Evolutionary conservation across 768 basidiomycete species (phyloP).

Genomic region (Sarcomyxa edulis): DNA sequence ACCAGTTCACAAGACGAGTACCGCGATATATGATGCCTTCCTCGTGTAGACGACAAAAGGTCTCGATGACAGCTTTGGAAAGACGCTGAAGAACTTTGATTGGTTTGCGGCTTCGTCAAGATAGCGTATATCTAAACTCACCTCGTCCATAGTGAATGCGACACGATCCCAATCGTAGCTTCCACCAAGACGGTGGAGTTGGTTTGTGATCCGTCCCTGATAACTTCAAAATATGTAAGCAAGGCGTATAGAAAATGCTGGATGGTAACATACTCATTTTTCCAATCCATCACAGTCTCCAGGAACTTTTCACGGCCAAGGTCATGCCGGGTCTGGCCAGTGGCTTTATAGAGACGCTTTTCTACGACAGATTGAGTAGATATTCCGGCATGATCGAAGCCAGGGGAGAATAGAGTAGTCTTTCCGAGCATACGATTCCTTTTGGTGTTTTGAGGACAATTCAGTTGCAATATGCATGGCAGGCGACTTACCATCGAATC

Average conservation of each 20-base stretch:
- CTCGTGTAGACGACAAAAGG: constrained; percentile 87
- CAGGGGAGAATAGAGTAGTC: constrained; percentile 85
- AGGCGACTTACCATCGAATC: constrained; percentile 69
- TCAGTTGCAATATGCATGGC: neutral
- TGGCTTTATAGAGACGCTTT: constrained; percentile 79
- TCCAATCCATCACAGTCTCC: constrained; percentile 92
- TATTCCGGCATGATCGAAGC: constrained; percentile 98
- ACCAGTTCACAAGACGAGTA: constrained; percentile 98
- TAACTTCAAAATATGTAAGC: constrained; percentile 47
- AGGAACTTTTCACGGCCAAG: constrained; percentile 92
- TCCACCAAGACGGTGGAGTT: constrained; percentile 83
- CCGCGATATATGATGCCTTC: constrained; percentile 92
- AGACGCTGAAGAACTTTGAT: constrained; percentile 40
- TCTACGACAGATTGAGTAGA: constrained; percentile 98
- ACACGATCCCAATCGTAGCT: constrained; percentile 94
- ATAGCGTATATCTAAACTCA: constrained; percentile 16
- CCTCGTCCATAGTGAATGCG: constrained; percentile 94
- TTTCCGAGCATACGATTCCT: constrained; percentile 97
- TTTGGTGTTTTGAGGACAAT: neutral
- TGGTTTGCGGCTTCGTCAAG: constrained; percentile 5
- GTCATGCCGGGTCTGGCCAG: constrained; percentile 84
- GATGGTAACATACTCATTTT: constrained; percentile 88
- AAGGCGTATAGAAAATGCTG: constrained; percentile 1
- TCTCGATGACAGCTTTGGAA: constrained; percentile 86
- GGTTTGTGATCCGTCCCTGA: constrained; percentile 87